Percentiles rank a stretch among this genome's conserved stretches.
Evolutionary conservation across 2,329 filamentous ascomycete species (phyloP).

Genomic region (Kalaharituber pfeilii): DNA sequence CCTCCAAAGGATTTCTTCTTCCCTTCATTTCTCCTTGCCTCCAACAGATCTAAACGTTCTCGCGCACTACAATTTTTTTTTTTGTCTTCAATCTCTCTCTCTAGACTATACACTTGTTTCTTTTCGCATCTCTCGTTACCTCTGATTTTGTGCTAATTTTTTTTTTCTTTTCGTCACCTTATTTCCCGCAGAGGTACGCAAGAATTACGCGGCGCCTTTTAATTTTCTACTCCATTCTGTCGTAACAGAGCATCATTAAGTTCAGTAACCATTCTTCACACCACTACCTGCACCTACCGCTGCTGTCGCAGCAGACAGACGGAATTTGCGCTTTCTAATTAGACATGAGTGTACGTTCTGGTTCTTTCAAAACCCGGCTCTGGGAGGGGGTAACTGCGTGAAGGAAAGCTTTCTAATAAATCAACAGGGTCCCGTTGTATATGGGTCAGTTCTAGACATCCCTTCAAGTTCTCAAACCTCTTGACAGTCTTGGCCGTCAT

Average conservation of each 20-base stretch:
- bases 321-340: background rate
- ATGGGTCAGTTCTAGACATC: background rate
- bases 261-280: background rate
- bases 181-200: background rate
- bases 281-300: too few relatives aligned
- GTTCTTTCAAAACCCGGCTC: background rate
- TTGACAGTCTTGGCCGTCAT: too few relatives aligned
- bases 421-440: background rate
- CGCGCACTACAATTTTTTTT: background rate
- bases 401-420: background rate
- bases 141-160: background rate
- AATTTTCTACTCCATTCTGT: too few relatives aligned
- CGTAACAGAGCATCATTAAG: too few relatives aligned
- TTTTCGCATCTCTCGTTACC: background rate
- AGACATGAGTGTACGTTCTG: background rate
- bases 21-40: too few relatives aligned
- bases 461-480: background rate
- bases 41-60: too few relatives aligned
- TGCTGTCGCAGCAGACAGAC: background rate
- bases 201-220: background rate
- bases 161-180: too few relatives aligned
- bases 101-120: background rate
- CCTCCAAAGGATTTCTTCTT: too few relatives aligned
- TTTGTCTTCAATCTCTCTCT: background rate
- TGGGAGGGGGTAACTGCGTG: background rate